A percentile compares a stretch with the other conserved stretches of the same genome.
phyloP scores from a whole-genome alignment of 345 rosid species.

The Mangifera indica region DNA sequence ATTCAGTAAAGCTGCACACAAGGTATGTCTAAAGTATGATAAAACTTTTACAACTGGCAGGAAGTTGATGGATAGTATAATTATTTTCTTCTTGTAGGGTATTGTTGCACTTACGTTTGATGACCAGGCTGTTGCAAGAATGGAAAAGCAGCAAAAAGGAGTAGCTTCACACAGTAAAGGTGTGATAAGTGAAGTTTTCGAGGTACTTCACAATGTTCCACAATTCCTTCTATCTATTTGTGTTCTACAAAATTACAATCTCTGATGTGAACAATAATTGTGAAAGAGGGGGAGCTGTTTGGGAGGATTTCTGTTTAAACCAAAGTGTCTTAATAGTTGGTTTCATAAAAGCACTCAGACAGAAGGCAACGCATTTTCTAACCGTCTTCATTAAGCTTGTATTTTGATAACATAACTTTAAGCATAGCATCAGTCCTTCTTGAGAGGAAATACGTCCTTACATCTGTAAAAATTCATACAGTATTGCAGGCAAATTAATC shows the following conservation, averaged over 20 bases:
- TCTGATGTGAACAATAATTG: background rate
- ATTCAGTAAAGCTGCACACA: slow-evolving; percentile 96
- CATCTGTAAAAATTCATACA: background rate
- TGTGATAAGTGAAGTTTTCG: slow-evolving; percentile 85
- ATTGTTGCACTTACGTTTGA: slow-evolving; percentile 93
- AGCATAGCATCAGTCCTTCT: background rate
- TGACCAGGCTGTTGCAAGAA: slow-evolving; percentile 79
- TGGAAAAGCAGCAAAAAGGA: slow-evolving; percentile 71
- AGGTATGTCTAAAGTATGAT: slow-evolving; percentile 49
- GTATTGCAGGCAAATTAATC: background rate
- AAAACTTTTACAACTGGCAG: slow-evolving; percentile 8
- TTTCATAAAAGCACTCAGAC: no score
- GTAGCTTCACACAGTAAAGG: slow-evolving; percentile 82
- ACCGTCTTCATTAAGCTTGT: background rate
- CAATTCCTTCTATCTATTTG: background rate
- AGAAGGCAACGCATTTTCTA: background rate
- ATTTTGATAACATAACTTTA: background rate
- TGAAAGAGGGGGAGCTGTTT: background rate
- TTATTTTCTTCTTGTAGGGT: slow-evolving; percentile 50
- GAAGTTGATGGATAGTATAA: slow-evolving; percentile 14
- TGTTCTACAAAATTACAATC: background rate
- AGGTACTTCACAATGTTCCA: slow-evolving; percentile 44
- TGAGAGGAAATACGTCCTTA: background rate
- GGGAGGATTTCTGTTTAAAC: no score
- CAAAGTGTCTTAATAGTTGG: no score